Conservation (phyloP, 306 rosid species). For the Medicago truncatula region MtrunA17r5.0-ANR NC_053049.1:8902001-8902500, state of each 20-base stretch:
- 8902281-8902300: neutral
- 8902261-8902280: neutral
- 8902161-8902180: slow-evolving; percentile 87
- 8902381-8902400: neutral
- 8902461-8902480: neutral
- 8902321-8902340: neutral
- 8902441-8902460: neutral
- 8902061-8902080: slow-evolving; percentile 87
- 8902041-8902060: slow-evolving; percentile 61
- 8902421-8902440: neutral
- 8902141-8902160: slow-evolving; percentile 72
- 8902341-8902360: neutral
- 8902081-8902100: slow-evolving; percentile 93
- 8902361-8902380: neutral
- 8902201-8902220: neutral
- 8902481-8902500: neutral
- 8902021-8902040: slow-evolving; percentile 64
- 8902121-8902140: slow-evolving; percentile 74
- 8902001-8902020: slow-evolving; percentile 54
- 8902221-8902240: neutral
- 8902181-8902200: slow-evolving; percentile 32
- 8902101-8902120: slow-evolving; percentile 82
- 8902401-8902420: neutral
- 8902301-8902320: neutral
- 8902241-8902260: neutral